Conservation (phyloP, 805 yeast species). For the Sugiyamaella qingdaonensis region DNA sequence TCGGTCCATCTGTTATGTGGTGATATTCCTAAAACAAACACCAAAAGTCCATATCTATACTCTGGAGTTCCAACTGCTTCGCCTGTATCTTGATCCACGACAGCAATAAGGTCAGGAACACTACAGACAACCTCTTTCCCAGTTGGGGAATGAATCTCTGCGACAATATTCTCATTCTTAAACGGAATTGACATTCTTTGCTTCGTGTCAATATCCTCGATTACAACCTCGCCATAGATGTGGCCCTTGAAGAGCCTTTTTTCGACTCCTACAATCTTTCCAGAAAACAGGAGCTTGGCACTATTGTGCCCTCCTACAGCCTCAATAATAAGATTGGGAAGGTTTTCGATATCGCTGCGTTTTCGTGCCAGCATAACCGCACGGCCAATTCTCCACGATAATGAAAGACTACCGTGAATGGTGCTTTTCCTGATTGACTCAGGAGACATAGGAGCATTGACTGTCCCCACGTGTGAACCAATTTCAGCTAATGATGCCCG, state of each 20-base stretch:
- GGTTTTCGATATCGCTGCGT: constrained; percentile 33
- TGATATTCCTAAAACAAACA: constrained; percentile 40
- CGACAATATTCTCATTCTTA: constrained; percentile 44
- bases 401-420: constrained; percentile 36
- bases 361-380: constrained; percentile 40
- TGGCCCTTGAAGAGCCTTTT: constrained; percentile 41
- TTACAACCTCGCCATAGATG: constrained; percentile 40
- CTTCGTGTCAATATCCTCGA: constrained; percentile 23
- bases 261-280: constrained; percentile 43
- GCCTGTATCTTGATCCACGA: constrained; percentile 40
- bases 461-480: constrained; percentile 39
- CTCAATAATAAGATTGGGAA: constrained; percentile 37
- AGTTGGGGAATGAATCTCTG: constrained; percentile 23
- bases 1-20: constrained; percentile 37
- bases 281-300: constrained; percentile 37
- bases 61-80: constrained; percentile 47
- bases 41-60: constrained; percentile 42
- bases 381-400: constrained; percentile 47
- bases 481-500: constrained; percentile 42
- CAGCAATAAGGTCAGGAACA: constrained; percentile 44
- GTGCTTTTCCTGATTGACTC: constrained; percentile 29
- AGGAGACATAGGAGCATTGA: constrained; percentile 34
- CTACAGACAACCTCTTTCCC: constrained; percentile 35
- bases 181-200: constrained; percentile 36
- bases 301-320: constrained; percentile 32